A percentile compares a stretch with the other conserved stretches of the same genome.
phyloP scores from a whole-genome alignment of 2,329 filamentous ascomycete genomes.

The Scleromitrula shiraiana region DNA sequence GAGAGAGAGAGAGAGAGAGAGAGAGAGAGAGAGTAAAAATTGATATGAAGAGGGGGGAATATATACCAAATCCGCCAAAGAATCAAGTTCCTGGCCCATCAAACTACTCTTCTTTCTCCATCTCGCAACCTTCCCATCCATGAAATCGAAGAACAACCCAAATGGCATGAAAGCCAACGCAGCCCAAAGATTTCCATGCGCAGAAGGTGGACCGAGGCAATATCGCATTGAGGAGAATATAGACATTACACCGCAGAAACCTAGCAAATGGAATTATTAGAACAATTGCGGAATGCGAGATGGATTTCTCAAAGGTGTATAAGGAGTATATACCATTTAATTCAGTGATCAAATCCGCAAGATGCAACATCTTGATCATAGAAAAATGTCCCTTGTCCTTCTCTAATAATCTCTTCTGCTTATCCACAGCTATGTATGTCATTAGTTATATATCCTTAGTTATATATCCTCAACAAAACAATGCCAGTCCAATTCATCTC shows the following conservation, averaged over 20 bases:
- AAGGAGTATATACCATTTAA: slow-evolving; percentile 54
- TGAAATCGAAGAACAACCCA: slow-evolving; percentile 93
- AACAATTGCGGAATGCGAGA: no score
- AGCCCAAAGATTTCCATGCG: slow-evolving; percentile 65
- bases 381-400: slow-evolving; percentile 67
- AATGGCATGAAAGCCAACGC: slow-evolving; percentile 85
- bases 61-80: slow-evolving; percentile 80
- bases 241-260: slow-evolving; percentile 88
- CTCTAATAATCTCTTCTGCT: slow-evolving; percentile 67
- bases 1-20: no score
- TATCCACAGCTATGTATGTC: slow-evolving; percentile 51
- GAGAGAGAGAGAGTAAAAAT: no score
- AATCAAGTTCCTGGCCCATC: slow-evolving; percentile 97
- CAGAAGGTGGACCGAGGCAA: slow-evolving; percentile 63
- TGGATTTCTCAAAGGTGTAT: no score
- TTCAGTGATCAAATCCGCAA: slow-evolving; percentile 78
- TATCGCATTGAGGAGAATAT: slow-evolving; percentile 93
- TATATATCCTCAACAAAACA: no score
- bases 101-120: slow-evolving; percentile 96
- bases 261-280: no score
- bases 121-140: slow-evolving; percentile 92
- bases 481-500: neutral
- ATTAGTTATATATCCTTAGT: slow-evolving; percentile 16
- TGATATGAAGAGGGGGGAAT: no score
- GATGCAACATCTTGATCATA: slow-evolving; percentile 60